These are phyloP conservation scores for Vigna trinervia DNA, from an alignment of 306 rosid genomes.

Conservation along the genomic window DNA sequence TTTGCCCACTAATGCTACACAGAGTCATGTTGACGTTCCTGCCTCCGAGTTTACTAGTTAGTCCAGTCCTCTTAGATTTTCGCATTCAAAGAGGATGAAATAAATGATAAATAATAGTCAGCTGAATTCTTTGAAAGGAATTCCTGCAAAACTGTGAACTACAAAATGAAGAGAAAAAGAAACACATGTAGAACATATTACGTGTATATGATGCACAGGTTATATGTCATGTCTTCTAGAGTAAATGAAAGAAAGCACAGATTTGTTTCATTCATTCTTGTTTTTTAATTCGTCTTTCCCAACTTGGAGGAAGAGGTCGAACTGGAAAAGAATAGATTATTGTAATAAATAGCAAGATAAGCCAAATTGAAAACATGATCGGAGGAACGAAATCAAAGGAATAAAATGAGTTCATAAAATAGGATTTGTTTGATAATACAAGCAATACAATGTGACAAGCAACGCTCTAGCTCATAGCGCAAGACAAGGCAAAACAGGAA, in stretches of 20 bases:
- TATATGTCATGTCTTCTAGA: not conserved
- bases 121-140: not conserved
- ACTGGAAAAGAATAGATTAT: constrained; percentile 2
- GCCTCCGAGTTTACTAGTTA: not conserved
- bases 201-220: too few relatives aligned
- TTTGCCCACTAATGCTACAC: not conserved
- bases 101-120: not conserved
- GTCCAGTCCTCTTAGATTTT: not conserved
- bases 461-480: constrained; percentile 46
- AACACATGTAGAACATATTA: not conserved
- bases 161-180: not conserved
- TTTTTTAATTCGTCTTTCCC: not conserved
- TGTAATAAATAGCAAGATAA: not conserved
- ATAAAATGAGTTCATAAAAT: constrained; percentile 48
- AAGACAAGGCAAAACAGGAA: constrained; percentile 55
- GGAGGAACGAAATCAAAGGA: constrained; percentile 34
- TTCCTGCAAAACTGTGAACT: not conserved
- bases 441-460: constrained; percentile 45
- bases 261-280: not conserved
- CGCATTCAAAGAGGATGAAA: not conserved
- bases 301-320: not conserved
- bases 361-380: constrained; percentile 23
- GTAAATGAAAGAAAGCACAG: not conserved
- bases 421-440: constrained; percentile 39
- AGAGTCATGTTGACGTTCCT: constrained; percentile 12